phyloP scores from a whole-genome alignment of 179 eudicot genomes.

The Nepenthes alata region DNA sequence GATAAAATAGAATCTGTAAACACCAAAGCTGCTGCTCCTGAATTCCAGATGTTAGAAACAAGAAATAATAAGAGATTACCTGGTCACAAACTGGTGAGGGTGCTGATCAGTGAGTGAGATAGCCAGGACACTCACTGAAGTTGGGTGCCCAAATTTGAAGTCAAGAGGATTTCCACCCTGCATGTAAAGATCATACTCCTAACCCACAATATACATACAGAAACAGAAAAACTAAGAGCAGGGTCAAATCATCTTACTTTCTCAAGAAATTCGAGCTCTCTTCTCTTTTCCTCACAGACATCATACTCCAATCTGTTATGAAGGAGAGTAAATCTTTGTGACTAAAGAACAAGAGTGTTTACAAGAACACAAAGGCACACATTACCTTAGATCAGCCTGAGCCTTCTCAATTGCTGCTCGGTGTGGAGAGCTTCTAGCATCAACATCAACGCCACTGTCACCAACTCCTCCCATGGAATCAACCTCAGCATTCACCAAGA shows the following conservation, averaged over 20 bases:
- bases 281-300: conserved; percentile 74
- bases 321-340: conserved; percentile 7
- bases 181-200: conserved; percentile 9
- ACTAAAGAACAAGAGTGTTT: conserved; percentile 6
- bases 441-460: conserved; percentile 67
- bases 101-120: conserved; percentile 74
- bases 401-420: conserved; percentile 76
- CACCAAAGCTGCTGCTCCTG: background rate
- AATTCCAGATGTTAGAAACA: background rate
- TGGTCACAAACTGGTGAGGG: conserved; percentile 54
- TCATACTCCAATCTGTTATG: conserved; percentile 78
- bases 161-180: conserved; percentile 99
- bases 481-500: conserved; percentile 77
- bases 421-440: conserved; percentile 57
- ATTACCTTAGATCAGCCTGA: conserved; percentile 77
- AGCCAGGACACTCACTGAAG: conserved; percentile 80
- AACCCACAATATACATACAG: conserved; percentile 6
- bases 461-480: conserved; percentile 98
- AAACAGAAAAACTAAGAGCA: conserved; percentile 4
- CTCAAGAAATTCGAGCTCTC: conserved; percentile 93
- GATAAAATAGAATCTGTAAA: conserved; percentile 1
- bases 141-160: conserved; percentile 55
- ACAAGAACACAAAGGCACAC: background rate
- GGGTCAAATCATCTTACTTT: conserved; percentile 42
- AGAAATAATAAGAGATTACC: conserved; percentile 25